These are phyloP conservation scores for Tanacetum coccineum DNA, from an alignment of 129 eudicot species.

Conservation along the genomic window DNA sequence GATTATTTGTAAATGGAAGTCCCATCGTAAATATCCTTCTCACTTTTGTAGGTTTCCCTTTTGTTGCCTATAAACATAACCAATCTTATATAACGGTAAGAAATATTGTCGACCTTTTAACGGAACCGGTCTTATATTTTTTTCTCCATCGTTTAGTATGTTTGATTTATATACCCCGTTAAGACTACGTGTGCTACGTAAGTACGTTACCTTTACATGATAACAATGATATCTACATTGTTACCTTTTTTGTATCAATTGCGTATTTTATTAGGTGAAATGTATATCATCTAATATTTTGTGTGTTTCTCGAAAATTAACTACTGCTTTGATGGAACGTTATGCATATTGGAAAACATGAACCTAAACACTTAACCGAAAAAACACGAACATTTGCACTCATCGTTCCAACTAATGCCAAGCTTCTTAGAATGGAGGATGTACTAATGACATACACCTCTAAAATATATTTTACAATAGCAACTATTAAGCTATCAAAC, in stretches of 20 bases:
- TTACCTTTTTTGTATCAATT: no score
- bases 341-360: no score
- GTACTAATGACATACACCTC: not conserved
- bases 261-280: no score
- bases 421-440: not conserved
- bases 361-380: no score
- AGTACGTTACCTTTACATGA: conserved; percentile 45
- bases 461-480: not conserved
- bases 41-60: conserved; percentile 64
- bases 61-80: conserved; percentile 45
- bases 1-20: conserved; percentile 58
- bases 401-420: no score
- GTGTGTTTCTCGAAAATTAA: no score
- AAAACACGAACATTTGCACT: no score
- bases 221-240: no score
- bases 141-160: not conserved
- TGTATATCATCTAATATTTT: no score
- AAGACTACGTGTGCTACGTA: not conserved
- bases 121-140: not conserved
- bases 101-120: not conserved
- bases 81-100: not conserved
- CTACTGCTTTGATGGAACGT: no score
- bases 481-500: no score
- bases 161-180: not conserved
- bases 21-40: conserved; percentile 88